Conservation (phyloP, 352 stramenopile genomes). For the Phytophthora meadii region DNA sequence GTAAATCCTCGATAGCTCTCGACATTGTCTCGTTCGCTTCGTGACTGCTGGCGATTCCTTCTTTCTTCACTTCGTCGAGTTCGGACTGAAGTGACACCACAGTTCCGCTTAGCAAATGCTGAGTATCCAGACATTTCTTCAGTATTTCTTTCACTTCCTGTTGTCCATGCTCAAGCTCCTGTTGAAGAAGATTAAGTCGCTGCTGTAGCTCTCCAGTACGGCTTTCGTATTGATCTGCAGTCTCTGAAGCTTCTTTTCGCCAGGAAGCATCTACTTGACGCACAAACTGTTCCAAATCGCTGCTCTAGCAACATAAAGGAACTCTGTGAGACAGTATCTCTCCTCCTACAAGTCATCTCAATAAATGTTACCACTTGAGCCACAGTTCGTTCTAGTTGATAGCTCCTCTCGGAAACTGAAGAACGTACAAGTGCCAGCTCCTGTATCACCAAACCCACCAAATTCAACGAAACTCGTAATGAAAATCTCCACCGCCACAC, state of each 20-base stretch:
- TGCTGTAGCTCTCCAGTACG: slow-evolving; percentile 30
- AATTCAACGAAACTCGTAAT: background rate
- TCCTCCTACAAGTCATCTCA: background rate
- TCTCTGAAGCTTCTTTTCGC: slow-evolving; percentile 27
- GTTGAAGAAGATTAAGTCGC: slow-evolving; percentile 18
- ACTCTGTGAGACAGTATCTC: background rate
- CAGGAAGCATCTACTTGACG: slow-evolving; percentile 31
- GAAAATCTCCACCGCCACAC: background rate
- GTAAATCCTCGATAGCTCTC: slow-evolving; percentile 51
- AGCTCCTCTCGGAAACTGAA: slow-evolving; percentile 65
- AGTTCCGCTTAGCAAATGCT: slow-evolving; percentile 65
- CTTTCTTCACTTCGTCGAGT: slow-evolving; percentile 46
- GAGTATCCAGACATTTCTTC: slow-evolving; percentile 64
- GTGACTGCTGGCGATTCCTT: background rate
- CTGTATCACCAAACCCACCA: slow-evolving; percentile 26
- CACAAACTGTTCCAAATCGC: slow-evolving; percentile 39
- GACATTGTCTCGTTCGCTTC: slow-evolving; percentile 16
- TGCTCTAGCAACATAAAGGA: slow-evolving; percentile 23
- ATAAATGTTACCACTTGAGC: slow-evolving; percentile 43
- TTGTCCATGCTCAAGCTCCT: slow-evolving; percentile 33
- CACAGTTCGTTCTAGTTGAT: slow-evolving; percentile 54
- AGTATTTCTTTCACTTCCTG: slow-evolving; percentile 53
- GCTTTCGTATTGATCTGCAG: slow-evolving; percentile 6
- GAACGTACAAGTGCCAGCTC: slow-evolving; percentile 62
- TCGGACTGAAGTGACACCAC: slow-evolving; percentile 66